Evolutionary conservation across 345 rosid genomes (phyloP).

Genomic region (Microcos paniculata): DNA sequence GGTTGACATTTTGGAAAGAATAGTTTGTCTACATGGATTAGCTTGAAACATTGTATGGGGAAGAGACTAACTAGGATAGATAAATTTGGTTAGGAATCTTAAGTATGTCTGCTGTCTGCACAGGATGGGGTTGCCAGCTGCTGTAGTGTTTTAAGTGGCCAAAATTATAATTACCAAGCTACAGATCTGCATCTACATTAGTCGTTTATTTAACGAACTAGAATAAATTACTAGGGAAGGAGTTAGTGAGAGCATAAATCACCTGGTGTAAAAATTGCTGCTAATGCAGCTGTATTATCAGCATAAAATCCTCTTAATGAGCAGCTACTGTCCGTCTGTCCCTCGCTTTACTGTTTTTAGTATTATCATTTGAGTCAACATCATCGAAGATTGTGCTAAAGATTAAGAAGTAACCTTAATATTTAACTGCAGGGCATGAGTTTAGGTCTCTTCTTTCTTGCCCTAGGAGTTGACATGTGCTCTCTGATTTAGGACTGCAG

Average conservation of each 20-base stretch:
- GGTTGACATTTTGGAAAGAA: background rate
- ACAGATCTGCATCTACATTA: conserved; percentile 7
- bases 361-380: conserved; percentile 25
- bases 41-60: background rate
- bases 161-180: background rate
- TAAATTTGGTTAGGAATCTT: conserved; percentile 1
- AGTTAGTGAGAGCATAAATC: conserved; percentile 2
- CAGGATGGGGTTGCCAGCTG: background rate
- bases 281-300: background rate
- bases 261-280: conserved; percentile 18
- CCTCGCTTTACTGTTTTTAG: conserved; percentile 17
- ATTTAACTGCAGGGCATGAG: conserved; percentile 54
- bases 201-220: background rate
- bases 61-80: background rate
- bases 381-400: conserved; percentile 26
- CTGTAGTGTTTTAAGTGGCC: background rate
- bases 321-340: background rate
- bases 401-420: conserved; percentile 31
- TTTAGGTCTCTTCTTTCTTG: conserved; percentile 44
- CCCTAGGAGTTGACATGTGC: conserved; percentile 54
- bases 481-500: conserved; percentile 52
- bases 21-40: too few species aligned
- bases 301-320: conserved; percentile 15
- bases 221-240: background rate
- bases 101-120: background rate